A percentile compares a stretch with the other conserved stretches of the same genome.
Evolutionary conservation across 108 stramenopile genomes (phyloP).

Genomic region (Nitzschia palea): DNA sequence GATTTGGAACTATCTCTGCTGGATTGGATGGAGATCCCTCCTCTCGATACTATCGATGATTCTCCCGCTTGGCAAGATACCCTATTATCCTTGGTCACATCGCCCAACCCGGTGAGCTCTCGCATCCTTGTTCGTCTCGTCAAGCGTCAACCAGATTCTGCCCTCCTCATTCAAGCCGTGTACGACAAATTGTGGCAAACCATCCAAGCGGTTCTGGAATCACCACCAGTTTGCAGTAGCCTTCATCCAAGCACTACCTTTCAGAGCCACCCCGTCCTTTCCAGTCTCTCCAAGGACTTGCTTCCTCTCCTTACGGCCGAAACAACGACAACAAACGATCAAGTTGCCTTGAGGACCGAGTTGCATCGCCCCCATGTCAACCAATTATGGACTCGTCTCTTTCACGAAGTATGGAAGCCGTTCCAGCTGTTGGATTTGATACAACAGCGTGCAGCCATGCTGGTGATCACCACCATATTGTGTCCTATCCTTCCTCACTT

Average conservation of each 20-base stretch:
- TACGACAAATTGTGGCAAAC: constrained; percentile 17
- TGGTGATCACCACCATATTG: constrained; percentile 52
- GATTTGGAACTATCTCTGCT: constrained; percentile 12
- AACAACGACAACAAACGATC: background rate
- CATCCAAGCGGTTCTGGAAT: background rate
- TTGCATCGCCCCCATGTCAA: constrained; percentile 6
- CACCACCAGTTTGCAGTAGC: constrained; percentile 3
- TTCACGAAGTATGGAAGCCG: background rate
- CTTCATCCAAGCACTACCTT: background rate
- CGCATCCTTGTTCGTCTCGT: constrained; percentile 13
- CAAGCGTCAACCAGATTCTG: background rate
- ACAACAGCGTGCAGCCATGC: constrained; percentile 8
- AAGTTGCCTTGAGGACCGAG: background rate
- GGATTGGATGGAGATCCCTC: background rate
- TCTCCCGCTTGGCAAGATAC: background rate
- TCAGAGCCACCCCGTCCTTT: constrained; percentile 5
- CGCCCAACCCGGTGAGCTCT: background rate
- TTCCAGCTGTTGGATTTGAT: background rate
- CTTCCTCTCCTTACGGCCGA: background rate
- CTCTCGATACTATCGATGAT: background rate
- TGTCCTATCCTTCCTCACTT: constrained; percentile 63
- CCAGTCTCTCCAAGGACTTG: constrained; percentile 18
- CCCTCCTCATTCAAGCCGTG: background rate
- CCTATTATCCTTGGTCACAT: background rate
- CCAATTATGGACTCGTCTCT: constrained; percentile 13